A percentile compares a stretch with the other conserved stretches of the same genome.
phyloP scores from a whole-genome alignment of 768 basidiomycete genomes.

The Suillus subluteus region DNA sequence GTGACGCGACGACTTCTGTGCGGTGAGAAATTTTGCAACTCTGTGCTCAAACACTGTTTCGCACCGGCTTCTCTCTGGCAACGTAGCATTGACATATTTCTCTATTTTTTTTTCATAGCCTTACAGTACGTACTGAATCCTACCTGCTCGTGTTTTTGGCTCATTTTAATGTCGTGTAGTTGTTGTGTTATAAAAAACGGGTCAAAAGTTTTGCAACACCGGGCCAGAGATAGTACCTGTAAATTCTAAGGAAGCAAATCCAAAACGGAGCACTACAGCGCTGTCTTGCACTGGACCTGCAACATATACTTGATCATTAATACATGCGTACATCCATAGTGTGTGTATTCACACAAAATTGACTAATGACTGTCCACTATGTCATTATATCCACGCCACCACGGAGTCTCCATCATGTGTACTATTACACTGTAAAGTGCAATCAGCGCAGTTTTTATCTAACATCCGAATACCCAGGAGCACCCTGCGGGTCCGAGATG shows the following conservation, averaged over 20 bases:
- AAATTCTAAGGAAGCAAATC: not conserved
- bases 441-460: conserved; percentile 14
- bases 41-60: no score
- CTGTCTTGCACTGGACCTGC: not conserved
- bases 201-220: no score
- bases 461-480: conserved; percentile 14
- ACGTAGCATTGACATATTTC: no score
- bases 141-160: no score
- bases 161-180: no score
- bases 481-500: conserved; percentile 32
- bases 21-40: no score
- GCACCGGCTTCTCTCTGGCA: no score
- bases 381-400: not conserved
- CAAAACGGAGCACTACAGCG: not conserved
- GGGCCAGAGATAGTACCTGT: no score
- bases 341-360: conserved; percentile 5
- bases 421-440: not conserved
- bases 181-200: no score
- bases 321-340: conserved; percentile 3
- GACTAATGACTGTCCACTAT: conserved; percentile 1
- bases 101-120: no score
- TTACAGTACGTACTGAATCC: no score
- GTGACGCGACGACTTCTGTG: no score
- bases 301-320: conserved; percentile 3
- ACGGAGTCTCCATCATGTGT: not conserved